Evolutionary conservation across 225 moss, liverwort and hornwort species (phyloP).

Genomic region (Lunularia cruciata): DNA sequence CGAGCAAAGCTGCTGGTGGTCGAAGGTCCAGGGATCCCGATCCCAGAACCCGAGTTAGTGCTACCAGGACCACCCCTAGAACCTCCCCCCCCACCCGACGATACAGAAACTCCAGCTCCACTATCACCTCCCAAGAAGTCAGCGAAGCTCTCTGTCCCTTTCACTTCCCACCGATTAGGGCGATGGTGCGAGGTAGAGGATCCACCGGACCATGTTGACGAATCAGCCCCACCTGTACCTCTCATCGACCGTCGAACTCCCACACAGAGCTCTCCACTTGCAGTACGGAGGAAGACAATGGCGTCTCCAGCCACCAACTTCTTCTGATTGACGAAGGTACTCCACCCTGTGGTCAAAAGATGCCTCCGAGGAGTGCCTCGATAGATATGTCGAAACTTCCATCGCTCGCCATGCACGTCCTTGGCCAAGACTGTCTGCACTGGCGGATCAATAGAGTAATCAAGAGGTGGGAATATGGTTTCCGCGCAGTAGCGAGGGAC

Average conservation of each 20-base stretch:
- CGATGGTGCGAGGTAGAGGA: slow-evolving; percentile 67
- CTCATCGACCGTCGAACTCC: slow-evolving; percentile 98
- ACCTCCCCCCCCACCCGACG: slow-evolving; percentile 20
- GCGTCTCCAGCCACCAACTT: slow-evolving; percentile 98
- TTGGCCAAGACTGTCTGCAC: slow-evolving; percentile 94
- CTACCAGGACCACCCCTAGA: slow-evolving; percentile 32
- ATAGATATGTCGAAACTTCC: slow-evolving; percentile 99
- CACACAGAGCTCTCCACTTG: slow-evolving; percentile 91
- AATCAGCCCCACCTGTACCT: slow-evolving; percentile 75
- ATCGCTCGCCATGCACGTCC: slow-evolving; percentile 92
- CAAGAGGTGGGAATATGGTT: slow-evolving; percentile 95
- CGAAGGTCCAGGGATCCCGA: slow-evolving; percentile 56
- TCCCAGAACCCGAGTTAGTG: slow-evolving; percentile 36
- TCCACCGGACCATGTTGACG: slow-evolving; percentile 86
- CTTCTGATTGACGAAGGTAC: slow-evolving; percentile 98
- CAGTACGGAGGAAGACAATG: slow-evolving; percentile 92
- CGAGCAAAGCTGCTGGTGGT: slow-evolving; percentile 87
- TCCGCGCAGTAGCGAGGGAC: slow-evolving; percentile 98
- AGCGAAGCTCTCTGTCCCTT: slow-evolving; percentile 80
- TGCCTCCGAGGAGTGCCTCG: slow-evolving; percentile 94
- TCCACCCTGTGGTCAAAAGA: slow-evolving; percentile 96
- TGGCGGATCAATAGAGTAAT: slow-evolving; percentile 92
- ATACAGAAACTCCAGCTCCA: slow-evolving; percentile 14
- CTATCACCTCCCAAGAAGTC: slow-evolving; percentile 63
- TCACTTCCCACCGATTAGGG: slow-evolving; percentile 90